Conservation (phyloP, 1,284 basidiomycete genomes). For the Ceratobasidium sp. region DNA sequence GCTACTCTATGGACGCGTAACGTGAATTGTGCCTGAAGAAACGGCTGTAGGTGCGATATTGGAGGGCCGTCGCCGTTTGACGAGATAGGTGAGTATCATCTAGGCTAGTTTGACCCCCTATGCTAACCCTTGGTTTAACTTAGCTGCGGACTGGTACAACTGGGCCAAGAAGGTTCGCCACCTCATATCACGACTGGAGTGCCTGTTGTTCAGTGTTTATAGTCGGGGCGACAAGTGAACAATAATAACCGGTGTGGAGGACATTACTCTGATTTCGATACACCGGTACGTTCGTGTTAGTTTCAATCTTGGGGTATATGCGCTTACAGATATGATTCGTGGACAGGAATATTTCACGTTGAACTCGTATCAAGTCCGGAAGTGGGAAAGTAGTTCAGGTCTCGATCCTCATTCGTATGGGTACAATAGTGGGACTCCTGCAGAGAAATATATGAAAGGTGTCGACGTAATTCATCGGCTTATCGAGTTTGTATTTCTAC, state of each 20-base stretch:
- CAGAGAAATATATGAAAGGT: slow-evolving; percentile 65
- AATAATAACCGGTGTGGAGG: slow-evolving; percentile 66
- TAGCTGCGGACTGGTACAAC: slow-evolving; percentile 65
- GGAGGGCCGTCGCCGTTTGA: slow-evolving; percentile 67
- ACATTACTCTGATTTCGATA: slow-evolving; percentile 29
- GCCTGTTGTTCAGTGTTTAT: slow-evolving; percentile 43
- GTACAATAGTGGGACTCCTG: slow-evolving; percentile 60
- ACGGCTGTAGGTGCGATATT: slow-evolving; percentile 68
- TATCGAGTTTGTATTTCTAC: slow-evolving; percentile 53
- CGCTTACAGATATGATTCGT: not conserved
- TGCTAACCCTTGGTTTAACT: not conserved
- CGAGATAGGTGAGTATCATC: slow-evolving; percentile 56
- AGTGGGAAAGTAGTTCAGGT: slow-evolving; percentile 72
- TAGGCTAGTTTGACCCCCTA: not conserved
- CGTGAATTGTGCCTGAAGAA: slow-evolving; percentile 22
- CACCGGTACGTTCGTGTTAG: not conserved
- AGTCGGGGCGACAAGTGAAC: slow-evolving; percentile 67
- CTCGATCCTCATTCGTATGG: slow-evolving; percentile 47
- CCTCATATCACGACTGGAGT: not conserved
- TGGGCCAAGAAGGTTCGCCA: slow-evolving; percentile 55
- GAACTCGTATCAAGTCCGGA: slow-evolving; percentile 49
- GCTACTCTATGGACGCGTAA: slow-evolving; percentile 53
- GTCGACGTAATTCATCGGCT: slow-evolving; percentile 66
- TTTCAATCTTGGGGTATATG: not conserved
- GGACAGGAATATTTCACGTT: slow-evolving; percentile 29